Conservation (phyloP, 2,329 filamentous ascomycete genomes). For the Pyrenophora graminea region DNA sequence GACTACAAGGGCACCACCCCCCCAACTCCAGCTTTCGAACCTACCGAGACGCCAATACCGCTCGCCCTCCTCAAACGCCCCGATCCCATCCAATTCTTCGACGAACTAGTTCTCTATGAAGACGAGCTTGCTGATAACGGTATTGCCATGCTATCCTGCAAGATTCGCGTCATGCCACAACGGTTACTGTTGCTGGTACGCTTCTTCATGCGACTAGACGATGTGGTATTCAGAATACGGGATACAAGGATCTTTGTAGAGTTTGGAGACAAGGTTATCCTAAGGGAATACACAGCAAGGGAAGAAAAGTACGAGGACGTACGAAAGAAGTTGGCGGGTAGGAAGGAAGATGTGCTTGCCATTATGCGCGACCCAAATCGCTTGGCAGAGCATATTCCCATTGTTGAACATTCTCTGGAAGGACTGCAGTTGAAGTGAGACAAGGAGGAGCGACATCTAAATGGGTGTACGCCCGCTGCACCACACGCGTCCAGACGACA, state of each 20-base stretch:
- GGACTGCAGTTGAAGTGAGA: slow-evolving; percentile 47
- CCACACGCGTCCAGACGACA: background rate
- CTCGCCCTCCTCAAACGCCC: slow-evolving; percentile 83
- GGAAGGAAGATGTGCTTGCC: slow-evolving; percentile 72
- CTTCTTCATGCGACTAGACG: slow-evolving; percentile 91
- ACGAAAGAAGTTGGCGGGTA: slow-evolving; percentile 60
- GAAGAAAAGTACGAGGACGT: slow-evolving; percentile 81
- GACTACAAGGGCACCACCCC: slow-evolving; percentile 75
- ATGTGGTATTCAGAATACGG: slow-evolving; percentile 82
- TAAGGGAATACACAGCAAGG: slow-evolving; percentile 87
- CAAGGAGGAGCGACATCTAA: background rate
- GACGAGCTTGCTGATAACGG: slow-evolving; percentile 98
- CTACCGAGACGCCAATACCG: slow-evolving; percentile 67
- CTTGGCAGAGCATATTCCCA: slow-evolving; percentile 60
- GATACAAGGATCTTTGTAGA: slow-evolving; percentile 94
- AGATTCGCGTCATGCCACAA: slow-evolving; percentile 89
- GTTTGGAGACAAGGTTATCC: slow-evolving; percentile 76
- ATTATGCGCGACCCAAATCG: slow-evolving; percentile 79
- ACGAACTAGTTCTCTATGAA: slow-evolving; percentile 95
- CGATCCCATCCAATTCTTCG: slow-evolving; percentile 95
- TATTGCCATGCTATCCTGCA: slow-evolving; percentile 86
- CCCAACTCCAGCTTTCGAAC: slow-evolving; percentile 45
- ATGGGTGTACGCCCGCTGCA: background rate
- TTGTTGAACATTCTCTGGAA: slow-evolving; percentile 72
- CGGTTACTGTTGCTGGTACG: slow-evolving; percentile 82